These are phyloP conservation scores for Eucalyptus shirleyi DNA, from an alignment of 345 rosid species.

Conservation along the genomic window DNA sequence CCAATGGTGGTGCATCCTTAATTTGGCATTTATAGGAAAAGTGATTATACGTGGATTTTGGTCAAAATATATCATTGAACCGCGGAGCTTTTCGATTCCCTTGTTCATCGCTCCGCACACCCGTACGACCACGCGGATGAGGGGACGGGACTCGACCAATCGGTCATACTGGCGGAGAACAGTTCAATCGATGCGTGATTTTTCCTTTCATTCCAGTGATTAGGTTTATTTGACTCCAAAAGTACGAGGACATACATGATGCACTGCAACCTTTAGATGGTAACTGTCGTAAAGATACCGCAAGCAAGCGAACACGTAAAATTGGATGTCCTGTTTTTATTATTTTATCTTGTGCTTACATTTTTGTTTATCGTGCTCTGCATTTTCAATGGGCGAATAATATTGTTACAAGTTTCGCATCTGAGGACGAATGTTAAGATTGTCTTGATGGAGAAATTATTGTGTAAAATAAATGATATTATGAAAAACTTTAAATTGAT, in stretches of 20 bases:
- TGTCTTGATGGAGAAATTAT: no score
- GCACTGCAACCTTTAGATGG: background rate
- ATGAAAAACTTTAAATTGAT: accelerated
- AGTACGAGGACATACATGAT: background rate
- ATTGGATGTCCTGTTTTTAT: background rate
- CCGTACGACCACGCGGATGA: background rate
- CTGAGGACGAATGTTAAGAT: no score
- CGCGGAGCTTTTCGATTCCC: background rate
- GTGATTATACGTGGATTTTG: background rate
- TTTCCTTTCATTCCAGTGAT: background rate
- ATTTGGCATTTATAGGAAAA: background rate
- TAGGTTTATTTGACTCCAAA: background rate
- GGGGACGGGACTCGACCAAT: background rate
- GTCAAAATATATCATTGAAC: background rate
- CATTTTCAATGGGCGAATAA: no score
- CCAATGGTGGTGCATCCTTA: no score
- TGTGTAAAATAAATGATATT: no score
- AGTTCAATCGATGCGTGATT: background rate
- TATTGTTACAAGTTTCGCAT: no score
- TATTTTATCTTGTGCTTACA: background rate
- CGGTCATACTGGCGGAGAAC: background rate
- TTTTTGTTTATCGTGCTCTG: no score
- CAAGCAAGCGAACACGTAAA: background rate
- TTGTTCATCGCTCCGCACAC: background rate
- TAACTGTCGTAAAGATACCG: background rate